phyloP scores from a whole-genome alignment of 306 rosid species.

The Lablab purpureus region DNA sequence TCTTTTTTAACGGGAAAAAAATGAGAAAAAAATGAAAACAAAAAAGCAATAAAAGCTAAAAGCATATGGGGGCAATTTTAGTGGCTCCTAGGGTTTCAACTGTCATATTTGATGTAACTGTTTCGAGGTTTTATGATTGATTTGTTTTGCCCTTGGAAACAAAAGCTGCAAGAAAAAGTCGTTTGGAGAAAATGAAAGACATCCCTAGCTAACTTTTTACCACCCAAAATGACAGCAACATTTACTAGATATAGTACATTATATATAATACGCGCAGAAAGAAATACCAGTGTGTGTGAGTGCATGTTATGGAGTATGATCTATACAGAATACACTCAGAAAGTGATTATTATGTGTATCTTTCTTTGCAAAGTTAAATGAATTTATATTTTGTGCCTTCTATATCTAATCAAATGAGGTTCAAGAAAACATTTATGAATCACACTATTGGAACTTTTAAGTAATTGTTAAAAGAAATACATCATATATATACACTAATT shows the following conservation, averaged over 20 bases:
- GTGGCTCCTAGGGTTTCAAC: slow-evolving; percentile 44
- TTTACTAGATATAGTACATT: not conserved
- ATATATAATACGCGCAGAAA: not conserved
- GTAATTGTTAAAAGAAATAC: not conserved
- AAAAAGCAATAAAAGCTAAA: not conserved
- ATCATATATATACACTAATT: not conserved
- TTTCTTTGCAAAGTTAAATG: not conserved
- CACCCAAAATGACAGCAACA: slow-evolving; percentile 45
- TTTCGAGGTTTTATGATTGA: slow-evolving; percentile 46
- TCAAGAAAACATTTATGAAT: not conserved
- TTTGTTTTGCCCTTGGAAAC: slow-evolving; percentile 42
- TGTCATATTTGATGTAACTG: slow-evolving; percentile 40
- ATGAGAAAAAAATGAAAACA: not conserved
- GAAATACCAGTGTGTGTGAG: not conserved
- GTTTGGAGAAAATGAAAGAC: slow-evolving; percentile 42
- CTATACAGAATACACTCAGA: not conserved
- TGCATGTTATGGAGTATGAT: not conserved
- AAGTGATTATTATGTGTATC: not conserved
- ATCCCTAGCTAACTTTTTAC: slow-evolving; percentile 40
- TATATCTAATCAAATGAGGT: not conserved
- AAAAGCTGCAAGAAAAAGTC: slow-evolving; percentile 28
- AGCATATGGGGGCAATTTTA: slow-evolving; percentile 39
- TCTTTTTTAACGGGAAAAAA: not conserved
- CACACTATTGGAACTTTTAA: not conserved
- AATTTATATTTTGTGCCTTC: not conserved